Evolutionary conservation across 2,329 filamentous ascomycete species (phyloP), one percentile per base, ranked within the genome.

Genomic region (Rugonectria rugulosa): DNA sequence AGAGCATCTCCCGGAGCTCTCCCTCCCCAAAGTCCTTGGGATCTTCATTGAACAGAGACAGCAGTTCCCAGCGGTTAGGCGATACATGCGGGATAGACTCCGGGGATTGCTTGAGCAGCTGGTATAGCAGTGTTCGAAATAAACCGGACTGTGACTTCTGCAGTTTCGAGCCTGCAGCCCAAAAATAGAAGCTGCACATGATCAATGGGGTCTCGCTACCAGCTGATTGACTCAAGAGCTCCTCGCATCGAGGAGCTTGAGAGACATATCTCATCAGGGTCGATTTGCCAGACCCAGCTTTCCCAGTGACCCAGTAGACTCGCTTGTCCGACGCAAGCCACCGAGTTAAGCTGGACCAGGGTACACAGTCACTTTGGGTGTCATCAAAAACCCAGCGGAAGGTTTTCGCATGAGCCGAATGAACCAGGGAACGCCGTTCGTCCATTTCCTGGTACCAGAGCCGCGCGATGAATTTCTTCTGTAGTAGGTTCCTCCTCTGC

Each of bases 161-260:
- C 0, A 52, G 14, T 0, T 46, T 12, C 10, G 52, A 46, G 12
- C 60, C 59, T 7, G 47, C 32, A 0, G 56, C 57, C 60, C 59
- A 62, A n/a, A 62, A 62, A 19, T 62, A 58, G 3, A 62, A 62
- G 0, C 48, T 21, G 2, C 46, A 31, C 6, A 60, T 5, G 2
- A 52, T 50, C 1, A 62, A 29, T 0, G 10, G 38, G n/a, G n/a
- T n/a, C n/a, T n/a, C n/a, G n/a, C n/a, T n/a, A n/a, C n/a, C n/a
- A n/a, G n/a, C n/a, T n/a, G n/a, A n/a, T n/a, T n/a, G n/a, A n/a
- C n/a, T n/a, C n/a, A n/a, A n/a, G n/a, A n/a, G n/a, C n/a, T n/a
- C n/a, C n/a, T n/a, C n/a, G n/a, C n/a, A n/a, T n/a, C n/a, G n/a
- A n/a, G n/a, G n/a, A n/a, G n/a, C n/a, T 36, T 45, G 42, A 4